These are phyloP conservation scores for Aquanectria penicillioides DNA, from an alignment of 2,329 filamentous ascomycete species.

Conservation along the genomic window DNA sequence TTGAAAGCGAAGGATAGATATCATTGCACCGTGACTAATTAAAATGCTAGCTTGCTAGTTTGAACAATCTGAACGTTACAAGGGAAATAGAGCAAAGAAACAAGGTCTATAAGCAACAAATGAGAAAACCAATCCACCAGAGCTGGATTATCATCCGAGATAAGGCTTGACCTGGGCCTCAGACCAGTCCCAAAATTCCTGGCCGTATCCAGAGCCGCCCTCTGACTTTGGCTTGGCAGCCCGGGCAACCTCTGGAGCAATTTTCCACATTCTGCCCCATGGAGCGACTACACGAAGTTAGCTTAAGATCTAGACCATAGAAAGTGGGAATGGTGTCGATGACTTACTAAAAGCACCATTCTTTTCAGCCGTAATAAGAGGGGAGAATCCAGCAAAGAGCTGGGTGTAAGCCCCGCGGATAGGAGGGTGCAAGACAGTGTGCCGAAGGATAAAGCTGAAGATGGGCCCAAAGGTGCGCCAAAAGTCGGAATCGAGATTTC, in stretches of 20 bases:
- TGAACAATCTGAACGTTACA: too few species aligned
- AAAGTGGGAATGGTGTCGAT: neutral
- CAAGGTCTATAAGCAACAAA: too few species aligned
- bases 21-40: too few species aligned
- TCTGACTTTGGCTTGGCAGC: constrained; percentile 44
- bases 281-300: constrained; percentile 44
- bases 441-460: constrained; percentile 26
- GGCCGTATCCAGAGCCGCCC: constrained; percentile 47
- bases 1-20: too few species aligned
- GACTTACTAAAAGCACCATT: constrained; percentile 30
- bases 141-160: too few species aligned
- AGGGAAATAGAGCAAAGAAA: too few species aligned
- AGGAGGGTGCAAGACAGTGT: constrained; percentile 37
- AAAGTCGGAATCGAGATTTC: constrained; percentile 52
- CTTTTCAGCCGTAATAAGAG: constrained; percentile 50
- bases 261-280: constrained; percentile 47
- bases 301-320: neutral
- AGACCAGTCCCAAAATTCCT: constrained; percentile 52
- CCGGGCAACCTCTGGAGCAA: constrained; percentile 42
- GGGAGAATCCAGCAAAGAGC: constrained; percentile 57
- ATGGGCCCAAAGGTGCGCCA: constrained; percentile 41
- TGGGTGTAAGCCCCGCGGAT: constrained; percentile 58
- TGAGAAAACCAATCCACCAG: too few species aligned
- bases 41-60: too few species aligned
- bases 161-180: constrained; percentile 46